Evolutionary conservation across 257 asterid species (phyloP).

Genomic region (Primulina tabacum): DNA sequence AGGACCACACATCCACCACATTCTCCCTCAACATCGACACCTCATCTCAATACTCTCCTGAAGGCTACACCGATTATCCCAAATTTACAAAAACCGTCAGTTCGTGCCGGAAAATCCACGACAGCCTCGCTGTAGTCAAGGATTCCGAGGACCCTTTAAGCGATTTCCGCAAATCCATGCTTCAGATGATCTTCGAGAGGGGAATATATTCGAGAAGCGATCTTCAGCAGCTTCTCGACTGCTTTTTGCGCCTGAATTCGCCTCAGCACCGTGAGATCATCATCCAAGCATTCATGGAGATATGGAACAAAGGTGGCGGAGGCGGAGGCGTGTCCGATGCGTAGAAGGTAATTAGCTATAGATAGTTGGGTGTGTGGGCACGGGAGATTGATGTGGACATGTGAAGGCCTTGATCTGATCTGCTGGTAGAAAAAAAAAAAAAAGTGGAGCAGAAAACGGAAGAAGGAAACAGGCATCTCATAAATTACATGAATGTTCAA

Average conservation of each 20-base stretch:
- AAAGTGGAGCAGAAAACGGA: not conserved
- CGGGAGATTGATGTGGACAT: constrained; percentile 23
- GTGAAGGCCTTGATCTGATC: constrained; percentile 28
- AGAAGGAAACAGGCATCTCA: not conserved
- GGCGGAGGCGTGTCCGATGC: constrained; percentile 7
- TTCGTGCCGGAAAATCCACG: constrained; percentile 34
- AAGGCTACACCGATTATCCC: constrained; percentile 1
- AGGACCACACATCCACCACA: constrained; percentile 34
- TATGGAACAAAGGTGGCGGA: constrained; percentile 41
- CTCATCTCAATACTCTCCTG: constrained; percentile 24
- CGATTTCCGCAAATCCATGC: constrained; percentile 73
- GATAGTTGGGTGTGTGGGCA: not conserved
- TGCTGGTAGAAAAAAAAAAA: not conserved
- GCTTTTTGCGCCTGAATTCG: constrained; percentile 59
- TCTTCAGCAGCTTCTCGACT: constrained; percentile 61
- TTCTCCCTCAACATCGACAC: constrained; percentile 28
- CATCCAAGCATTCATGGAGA: constrained; percentile 58
- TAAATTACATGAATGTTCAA: no score
- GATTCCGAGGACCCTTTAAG: constrained; percentile 67
- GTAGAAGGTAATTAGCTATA: not conserved
- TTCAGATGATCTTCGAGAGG: constrained; percentile 67
- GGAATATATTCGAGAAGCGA: constrained; percentile 47
- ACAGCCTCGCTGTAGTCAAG: constrained; percentile 58
- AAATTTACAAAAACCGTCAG: constrained; percentile 1
- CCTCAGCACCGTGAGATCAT: constrained; percentile 54